A percentile compares a stretch with the other conserved stretches of the same genome.
Evolutionary conservation across 306 rosid species (phyloP).

Genomic region (Cucurbita pepo): DNA sequence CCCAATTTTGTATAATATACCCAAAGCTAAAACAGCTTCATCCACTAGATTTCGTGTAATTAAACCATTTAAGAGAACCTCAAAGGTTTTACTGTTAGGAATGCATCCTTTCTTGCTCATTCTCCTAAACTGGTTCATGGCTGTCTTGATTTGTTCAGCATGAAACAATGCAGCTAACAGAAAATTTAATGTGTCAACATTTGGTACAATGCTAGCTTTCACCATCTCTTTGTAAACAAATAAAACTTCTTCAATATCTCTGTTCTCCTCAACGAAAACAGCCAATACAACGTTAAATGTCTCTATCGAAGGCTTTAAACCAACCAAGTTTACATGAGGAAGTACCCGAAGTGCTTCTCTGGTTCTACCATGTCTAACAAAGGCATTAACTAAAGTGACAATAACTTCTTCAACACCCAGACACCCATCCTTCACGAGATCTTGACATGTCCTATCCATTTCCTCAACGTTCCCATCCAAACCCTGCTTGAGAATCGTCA

Average conservation of each 20-base stretch:
- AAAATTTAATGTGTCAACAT: constrained; percentile 48
- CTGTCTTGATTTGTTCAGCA: constrained; percentile 30
- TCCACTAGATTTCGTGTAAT: constrained; percentile 29
- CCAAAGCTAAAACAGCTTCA: constrained; percentile 46
- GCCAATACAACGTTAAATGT: constrained; percentile 45
- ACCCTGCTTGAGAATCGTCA: constrained; percentile 56
- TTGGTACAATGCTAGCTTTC: constrained; percentile 51
- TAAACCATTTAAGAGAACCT: constrained; percentile 43
- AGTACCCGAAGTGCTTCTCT: constrained; percentile 52
- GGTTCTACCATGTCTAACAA: constrained; percentile 31
- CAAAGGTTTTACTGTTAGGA: constrained; percentile 59
- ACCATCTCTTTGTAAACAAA: constrained; percentile 86
- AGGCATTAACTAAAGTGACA: constrained; percentile 25
- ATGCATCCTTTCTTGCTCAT: constrained; percentile 59
- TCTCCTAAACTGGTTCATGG: constrained; percentile 71
- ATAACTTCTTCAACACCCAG: constrained; percentile 50
- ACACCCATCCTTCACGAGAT: constrained; percentile 40
- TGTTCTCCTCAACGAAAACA: constrained; percentile 35
- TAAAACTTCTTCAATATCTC: constrained; percentile 39
- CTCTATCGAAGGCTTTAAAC: constrained; percentile 34
- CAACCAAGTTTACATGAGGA: constrained; percentile 34
- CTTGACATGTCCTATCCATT: constrained; percentile 41
- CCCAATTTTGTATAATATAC: constrained; percentile 26
- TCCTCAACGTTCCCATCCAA: constrained; percentile 48
- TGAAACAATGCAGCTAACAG: constrained; percentile 50